Percentiles rank a stretch among this genome's conserved stretches.
Evolutionary conservation across 2,329 filamentous ascomycete species (phyloP).

Genomic region (Sporothrix brunneoviolacea): DNA sequence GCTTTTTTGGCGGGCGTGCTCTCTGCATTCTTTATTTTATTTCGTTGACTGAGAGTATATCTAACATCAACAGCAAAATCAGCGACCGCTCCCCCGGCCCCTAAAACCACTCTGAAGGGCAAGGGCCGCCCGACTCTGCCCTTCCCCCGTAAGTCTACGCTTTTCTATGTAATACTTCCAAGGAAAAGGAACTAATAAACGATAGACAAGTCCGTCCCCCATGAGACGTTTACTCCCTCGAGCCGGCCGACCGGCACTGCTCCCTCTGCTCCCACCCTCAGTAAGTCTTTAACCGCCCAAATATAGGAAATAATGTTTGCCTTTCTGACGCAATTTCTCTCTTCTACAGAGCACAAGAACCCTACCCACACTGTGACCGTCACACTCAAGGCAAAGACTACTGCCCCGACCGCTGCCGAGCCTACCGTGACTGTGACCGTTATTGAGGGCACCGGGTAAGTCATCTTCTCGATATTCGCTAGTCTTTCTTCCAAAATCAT

Average conservation of each 20-base stretch:
- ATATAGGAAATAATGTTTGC: too few relatives aligned
- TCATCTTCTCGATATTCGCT: too few relatives aligned
- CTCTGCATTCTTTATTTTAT: too few relatives aligned
- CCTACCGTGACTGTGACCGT: conserved; percentile 11
- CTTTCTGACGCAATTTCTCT: neutral
- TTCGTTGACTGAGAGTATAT: too few relatives aligned
- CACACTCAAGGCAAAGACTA: conserved; percentile 8
- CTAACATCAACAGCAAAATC: too few relatives aligned
- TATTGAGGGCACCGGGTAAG: neutral
- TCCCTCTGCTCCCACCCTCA: neutral
- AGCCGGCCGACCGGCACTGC: neutral
- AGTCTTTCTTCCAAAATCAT: neutral
- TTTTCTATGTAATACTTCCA: too few relatives aligned
- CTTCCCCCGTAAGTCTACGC: neutral
- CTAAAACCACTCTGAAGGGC: neutral
- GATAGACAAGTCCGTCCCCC: neutral
- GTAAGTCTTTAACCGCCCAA: neutral
- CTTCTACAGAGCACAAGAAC: neutral
- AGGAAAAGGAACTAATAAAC: too few relatives aligned
- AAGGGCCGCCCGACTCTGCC: neutral
- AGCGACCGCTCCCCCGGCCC: neutral
- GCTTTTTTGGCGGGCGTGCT: too few relatives aligned
- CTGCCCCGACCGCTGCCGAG: neutral
- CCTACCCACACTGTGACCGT: conserved; percentile 9
- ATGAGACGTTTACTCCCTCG: neutral